Evolutionary conservation across 108 stramenopile species (phyloP).

Genomic region (Thalassiosira profunda): DNA sequence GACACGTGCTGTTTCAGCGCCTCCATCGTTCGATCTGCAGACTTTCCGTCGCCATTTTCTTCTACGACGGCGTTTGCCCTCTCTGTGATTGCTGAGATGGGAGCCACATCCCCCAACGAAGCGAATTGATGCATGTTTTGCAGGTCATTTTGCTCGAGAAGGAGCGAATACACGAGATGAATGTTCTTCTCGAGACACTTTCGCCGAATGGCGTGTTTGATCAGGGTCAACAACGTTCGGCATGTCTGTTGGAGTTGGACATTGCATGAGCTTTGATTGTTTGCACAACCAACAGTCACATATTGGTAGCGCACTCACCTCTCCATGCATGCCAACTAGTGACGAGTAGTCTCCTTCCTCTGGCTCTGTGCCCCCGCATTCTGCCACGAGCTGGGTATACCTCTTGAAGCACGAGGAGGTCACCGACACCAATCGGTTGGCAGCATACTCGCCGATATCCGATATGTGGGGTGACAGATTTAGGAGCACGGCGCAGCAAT

Average conservation of each 20-base stretch:
- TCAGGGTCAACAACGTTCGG: conserved; percentile 61
- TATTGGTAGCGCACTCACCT: too few relatives aligned
- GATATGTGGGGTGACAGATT: conserved; percentile 73
- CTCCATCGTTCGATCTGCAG: conserved; percentile 65
- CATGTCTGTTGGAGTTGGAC: conserved; percentile 22
- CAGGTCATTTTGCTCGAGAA: conserved; percentile 74
- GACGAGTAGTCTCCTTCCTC: conserved; percentile 59
- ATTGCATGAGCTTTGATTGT: not conserved
- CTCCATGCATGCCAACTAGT: conserved; percentile 70
- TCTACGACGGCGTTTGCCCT: conserved; percentile 55
- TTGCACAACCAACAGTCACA: not conserved
- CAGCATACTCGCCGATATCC: conserved; percentile 73
- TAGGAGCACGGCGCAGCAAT: conserved; percentile 78
- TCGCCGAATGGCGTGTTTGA: conserved; percentile 61
- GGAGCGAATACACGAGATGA: conserved; percentile 75
- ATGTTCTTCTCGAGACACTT: conserved; percentile 76
- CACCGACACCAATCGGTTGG: conserved; percentile 76
- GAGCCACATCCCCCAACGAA: conserved; percentile 38
- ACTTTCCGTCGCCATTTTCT: conserved; percentile 46
- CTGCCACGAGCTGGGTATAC: conserved; percentile 36
- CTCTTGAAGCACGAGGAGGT: conserved; percentile 67
- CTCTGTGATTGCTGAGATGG: conserved; percentile 42
- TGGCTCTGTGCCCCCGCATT: conserved; percentile 32
- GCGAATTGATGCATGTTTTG: conserved; percentile 40
- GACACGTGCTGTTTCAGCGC: conserved; percentile 44